Evolutionary conservation across 768 basidiomycete genomes (phyloP), one percentile per base, ranked within the genome.

Genomic region (Terana coerulea): DNA sequence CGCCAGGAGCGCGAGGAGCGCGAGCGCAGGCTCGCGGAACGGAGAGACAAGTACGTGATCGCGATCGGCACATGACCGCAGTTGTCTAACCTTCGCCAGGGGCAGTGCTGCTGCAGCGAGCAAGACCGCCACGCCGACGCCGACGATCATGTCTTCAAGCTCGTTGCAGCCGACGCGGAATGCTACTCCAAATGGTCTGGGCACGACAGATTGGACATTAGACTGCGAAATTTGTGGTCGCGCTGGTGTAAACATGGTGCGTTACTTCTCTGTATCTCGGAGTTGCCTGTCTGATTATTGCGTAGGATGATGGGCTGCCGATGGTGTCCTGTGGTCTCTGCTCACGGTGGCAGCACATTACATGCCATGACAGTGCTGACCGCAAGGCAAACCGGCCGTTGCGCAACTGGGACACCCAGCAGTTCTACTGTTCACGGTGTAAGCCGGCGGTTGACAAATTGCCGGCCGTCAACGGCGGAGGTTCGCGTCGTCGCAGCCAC

Each of bases 301-400:
- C 26, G 9, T 54, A 94, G 92, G 89, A 93, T 54, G 91, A 91
- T 54, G 87, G 84, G 10, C 71, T 74, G 10, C 83, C 88, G 3
- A 77, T 95, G 70, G 80, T 92, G 63, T 91, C 81, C 31, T 97
- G 94, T 62, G 89, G 88, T 21, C 64, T 69, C 25, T 97, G 94
- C 66, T 78, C 75, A 12, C 83, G 83, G 65, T 97, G 93, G 94
- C 94, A 95, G 60, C 94, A 97, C 60, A 90, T 90, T 29, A 64
- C 72, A 19, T 97, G 94, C 61, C 91, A 95, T 61, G 89, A 95
- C 61, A 70, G 67, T 42, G 80, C 75, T 25, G 93, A 95, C 65
- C 67, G 70, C 26, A 68, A 73, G 19, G 76, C 79, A 37, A 87
- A 91, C 21, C 77, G 76, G 12, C 80, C 78, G 3, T 78, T 73